Base-by-base conservation (phyloP, 495 filamentous ascomycete genomes). In the Talaromyces nanjingensis region DNA sequence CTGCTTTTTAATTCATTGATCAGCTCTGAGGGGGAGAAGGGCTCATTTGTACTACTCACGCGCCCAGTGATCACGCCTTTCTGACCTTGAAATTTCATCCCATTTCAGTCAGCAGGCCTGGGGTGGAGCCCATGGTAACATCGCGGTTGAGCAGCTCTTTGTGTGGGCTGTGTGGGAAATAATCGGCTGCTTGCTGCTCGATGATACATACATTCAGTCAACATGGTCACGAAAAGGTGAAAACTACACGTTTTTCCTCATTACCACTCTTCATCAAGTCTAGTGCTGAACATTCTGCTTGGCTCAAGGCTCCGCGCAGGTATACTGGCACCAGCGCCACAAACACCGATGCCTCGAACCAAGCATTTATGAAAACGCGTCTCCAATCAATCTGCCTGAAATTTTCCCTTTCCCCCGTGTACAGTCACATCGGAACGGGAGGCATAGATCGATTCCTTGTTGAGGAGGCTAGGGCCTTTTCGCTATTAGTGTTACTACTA, bases 41-140 rank as follows among this genome's bases (percentile, higher is more conserved):
- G 11, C 24, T 29, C 24, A 29, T 55, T 55, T 55, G 20, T 24
- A 25, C 11, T 29, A 7, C 52, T 55, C 52, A 55, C 52, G 9
- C 14, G 8, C 6, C 11, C 4, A 14, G 22, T 24, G 12, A 54
- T 4, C 20, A 11, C 22, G 20, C 5, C 20, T 7, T n/a, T 55
- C 22, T 24, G 7, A 18, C 2, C 22, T 5, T 29, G 22, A 27
- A 14, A 55, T 6, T 3, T 34, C 18, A 6, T 37, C 56, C 31
- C 14, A 57, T 9, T 33, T 9, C 29, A 16, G 18, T 34, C 56
- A 59, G 29, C 56, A 34, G 56, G 56, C 27, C 16, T n/a, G 29
- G 12, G 29, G 56, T 37, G 56, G 56, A 59, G 16, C 31, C 14
- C 56, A 37, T 18, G 56, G 56, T 59, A 33, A 33, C 56, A 59